A percentile compares a stretch with the other conserved stretches of the same genome.
Evolutionary conservation across 2,329 filamentous ascomycete species (phyloP).

Genomic region (Botrytis fabae): DNA sequence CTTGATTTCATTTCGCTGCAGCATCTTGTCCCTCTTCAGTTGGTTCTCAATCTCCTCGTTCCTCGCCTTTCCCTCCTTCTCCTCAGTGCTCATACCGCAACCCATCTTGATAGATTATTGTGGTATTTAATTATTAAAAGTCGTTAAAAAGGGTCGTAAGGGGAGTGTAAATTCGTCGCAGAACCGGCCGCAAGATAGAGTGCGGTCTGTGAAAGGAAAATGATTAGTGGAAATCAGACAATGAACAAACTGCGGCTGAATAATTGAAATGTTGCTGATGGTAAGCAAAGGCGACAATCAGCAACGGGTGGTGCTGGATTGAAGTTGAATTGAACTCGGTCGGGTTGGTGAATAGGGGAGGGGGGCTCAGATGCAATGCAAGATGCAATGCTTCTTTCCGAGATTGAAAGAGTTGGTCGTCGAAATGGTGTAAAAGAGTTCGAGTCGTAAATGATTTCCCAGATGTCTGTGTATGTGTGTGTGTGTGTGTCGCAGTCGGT

Average conservation of each 20-base stretch:
- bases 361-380: neutral
- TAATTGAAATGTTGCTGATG: constrained; percentile 7
- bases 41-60: constrained; percentile 99
- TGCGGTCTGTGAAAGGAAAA: constrained; percentile 54
- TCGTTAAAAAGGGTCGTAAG: constrained; percentile 17
- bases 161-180: constrained; percentile 18
- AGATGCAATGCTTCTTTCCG: neutral
- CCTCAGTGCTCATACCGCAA: constrained; percentile 99
- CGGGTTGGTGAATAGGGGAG: constrained; percentile 8
- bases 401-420: neutral
- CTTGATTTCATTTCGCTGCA: constrained; percentile 99
- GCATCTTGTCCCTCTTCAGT: constrained; percentile 96
- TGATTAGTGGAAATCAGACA: constrained; percentile 17
- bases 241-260: constrained; percentile 6
- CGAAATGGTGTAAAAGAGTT: neutral
- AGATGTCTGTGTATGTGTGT: neutral
- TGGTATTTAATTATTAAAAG: constrained; percentile 13
- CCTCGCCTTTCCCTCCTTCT: constrained; percentile 99
- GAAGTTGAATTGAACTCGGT: neutral
- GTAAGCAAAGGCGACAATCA: neutral
- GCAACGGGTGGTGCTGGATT: neutral
- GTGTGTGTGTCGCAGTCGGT: neutral
- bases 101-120: constrained; percentile 73
- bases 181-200: constrained; percentile 50
- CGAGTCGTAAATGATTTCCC: neutral